Conservation (phyloP, 352 stramenopile genomes). For the Thalassiosira exigua region DNA sequence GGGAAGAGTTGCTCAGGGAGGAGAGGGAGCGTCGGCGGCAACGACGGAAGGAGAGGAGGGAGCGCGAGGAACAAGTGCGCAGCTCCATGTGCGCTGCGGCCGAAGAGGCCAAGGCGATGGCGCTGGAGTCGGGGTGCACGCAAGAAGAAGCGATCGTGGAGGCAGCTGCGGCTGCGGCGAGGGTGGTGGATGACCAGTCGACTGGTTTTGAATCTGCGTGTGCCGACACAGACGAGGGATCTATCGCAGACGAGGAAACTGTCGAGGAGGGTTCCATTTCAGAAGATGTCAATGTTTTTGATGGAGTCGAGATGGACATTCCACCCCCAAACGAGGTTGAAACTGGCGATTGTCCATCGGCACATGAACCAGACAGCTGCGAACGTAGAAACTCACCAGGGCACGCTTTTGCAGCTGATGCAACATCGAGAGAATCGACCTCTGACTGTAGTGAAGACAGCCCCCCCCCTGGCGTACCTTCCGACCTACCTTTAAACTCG, state of each 20-base stretch:
- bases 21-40: slow-evolving; percentile 19
- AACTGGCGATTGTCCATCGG: too few species aligned
- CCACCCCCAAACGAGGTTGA: too few species aligned
- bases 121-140: slow-evolving; percentile 38
- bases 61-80: slow-evolving; percentile 23
- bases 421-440: too few species aligned
- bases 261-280: not conserved
- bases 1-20: slow-evolving; percentile 28
- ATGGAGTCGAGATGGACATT: too few species aligned
- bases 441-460: too few species aligned
- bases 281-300: too few species aligned
- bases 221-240: slow-evolving; percentile 26
- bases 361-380: too few species aligned
- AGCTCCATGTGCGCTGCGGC: slow-evolving; percentile 41
- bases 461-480: too few species aligned
- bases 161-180: slow-evolving; percentile 34
- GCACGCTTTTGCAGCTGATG: too few species aligned
- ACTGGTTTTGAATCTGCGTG: slow-evolving; percentile 23
- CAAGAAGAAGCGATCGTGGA: slow-evolving; percentile 44
- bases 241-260: slow-evolving; percentile 15
- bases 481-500: too few species aligned
- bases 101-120: slow-evolving; percentile 38
- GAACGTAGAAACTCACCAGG: too few species aligned
- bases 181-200: slow-evolving; percentile 42
- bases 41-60: slow-evolving; percentile 14